phyloP scores from a whole-genome alignment of 768 basidiomycete species.

The Inosperma sp. region DNA sequence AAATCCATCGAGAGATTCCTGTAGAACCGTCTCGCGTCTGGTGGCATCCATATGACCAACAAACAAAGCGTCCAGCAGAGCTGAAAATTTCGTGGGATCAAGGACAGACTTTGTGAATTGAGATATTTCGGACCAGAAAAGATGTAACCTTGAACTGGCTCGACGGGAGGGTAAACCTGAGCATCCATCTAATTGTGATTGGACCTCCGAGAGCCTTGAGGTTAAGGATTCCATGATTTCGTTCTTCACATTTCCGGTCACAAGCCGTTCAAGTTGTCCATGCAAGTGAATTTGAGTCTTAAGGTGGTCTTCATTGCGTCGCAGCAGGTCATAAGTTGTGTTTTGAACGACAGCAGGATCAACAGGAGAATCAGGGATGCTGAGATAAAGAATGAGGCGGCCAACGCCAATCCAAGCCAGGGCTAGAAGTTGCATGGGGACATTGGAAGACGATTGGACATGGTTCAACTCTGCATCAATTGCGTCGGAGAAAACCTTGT shows the following conservation, averaged over 20 bases:
- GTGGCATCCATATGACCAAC: constrained; percentile 34
- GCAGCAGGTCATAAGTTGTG: constrained; percentile 41
- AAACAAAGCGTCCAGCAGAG: constrained; percentile 40
- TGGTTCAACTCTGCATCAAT: constrained; percentile 28
- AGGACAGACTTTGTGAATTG: constrained; percentile 68
- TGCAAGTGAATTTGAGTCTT: constrained; percentile 52
- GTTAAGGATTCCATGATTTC: constrained; percentile 45
- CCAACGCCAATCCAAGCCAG: constrained; percentile 58
- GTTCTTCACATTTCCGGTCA: constrained; percentile 54
- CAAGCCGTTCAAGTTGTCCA: constrained; percentile 46
- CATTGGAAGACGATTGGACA: constrained; percentile 11
- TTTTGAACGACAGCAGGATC: constrained; percentile 76
- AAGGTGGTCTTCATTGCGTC: constrained; percentile 38
- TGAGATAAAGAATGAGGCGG: constrained; percentile 59
- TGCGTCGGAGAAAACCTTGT: constrained; percentile 33
- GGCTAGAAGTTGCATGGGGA: constrained; percentile 23
- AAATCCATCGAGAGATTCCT: constrained; percentile 78
- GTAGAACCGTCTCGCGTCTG: constrained; percentile 64
- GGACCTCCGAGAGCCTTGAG: constrained; percentile 27
- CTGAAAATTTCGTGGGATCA: constrained; percentile 42
- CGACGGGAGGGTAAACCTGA: constrained; percentile 32
- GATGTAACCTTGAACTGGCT: constrained; percentile 47
- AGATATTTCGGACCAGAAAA: constrained; percentile 71
- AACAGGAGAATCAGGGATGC: constrained; percentile 78
- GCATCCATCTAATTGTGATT: constrained; percentile 23